These are phyloP conservation scores for Ceratonia siliqua DNA, from an alignment of 306 rosid genomes.

Conservation along the genomic window DNA sequence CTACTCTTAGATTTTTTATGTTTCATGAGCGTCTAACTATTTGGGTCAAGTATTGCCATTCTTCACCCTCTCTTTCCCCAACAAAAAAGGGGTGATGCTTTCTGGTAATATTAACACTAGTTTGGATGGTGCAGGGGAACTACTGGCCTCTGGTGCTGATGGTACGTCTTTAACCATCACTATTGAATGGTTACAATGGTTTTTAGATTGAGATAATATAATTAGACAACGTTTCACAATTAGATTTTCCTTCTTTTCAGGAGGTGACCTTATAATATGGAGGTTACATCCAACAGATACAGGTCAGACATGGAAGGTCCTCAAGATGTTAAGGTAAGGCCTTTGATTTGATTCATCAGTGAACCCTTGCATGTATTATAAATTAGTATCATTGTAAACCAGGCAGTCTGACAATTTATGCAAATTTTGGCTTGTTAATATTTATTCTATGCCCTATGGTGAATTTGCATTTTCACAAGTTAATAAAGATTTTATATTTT, in stretches of 20 bases:
- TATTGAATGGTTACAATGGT: neutral
- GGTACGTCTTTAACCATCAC: slow-evolving; percentile 47
- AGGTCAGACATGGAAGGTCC: slow-evolving; percentile 82
- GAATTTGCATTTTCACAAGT: neutral
- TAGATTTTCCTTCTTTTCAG: slow-evolving; percentile 37
- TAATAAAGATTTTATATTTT: neutral
- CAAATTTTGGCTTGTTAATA: slow-evolving; percentile 10
- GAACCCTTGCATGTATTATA: neutral
- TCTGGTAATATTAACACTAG: slow-evolving; percentile 19
- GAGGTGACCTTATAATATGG: slow-evolving; percentile 85
- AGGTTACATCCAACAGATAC: slow-evolving; percentile 62
- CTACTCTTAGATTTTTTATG: neutral
- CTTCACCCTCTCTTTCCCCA: neutral
- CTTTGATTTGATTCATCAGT: slow-evolving; percentile 4
- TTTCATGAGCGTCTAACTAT: neutral
- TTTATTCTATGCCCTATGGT: neutral
- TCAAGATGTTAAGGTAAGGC: slow-evolving; percentile 71
- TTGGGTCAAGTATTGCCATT: neutral
- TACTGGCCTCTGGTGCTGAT: slow-evolving; percentile 88
- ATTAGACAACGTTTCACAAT: slow-evolving; percentile 1
- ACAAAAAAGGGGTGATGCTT: neutral
- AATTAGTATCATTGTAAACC: neutral
- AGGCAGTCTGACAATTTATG: neutral
- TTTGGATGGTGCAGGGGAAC: slow-evolving; percentile 64
- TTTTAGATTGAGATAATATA: slow-evolving; percentile 17